A percentile compares a stretch with the other conserved stretches of the same genome.
These are phyloP conservation scores for Eustoma russellianum DNA, from an alignment of 257 asterid species.

Conservation along the genomic window DNA sequence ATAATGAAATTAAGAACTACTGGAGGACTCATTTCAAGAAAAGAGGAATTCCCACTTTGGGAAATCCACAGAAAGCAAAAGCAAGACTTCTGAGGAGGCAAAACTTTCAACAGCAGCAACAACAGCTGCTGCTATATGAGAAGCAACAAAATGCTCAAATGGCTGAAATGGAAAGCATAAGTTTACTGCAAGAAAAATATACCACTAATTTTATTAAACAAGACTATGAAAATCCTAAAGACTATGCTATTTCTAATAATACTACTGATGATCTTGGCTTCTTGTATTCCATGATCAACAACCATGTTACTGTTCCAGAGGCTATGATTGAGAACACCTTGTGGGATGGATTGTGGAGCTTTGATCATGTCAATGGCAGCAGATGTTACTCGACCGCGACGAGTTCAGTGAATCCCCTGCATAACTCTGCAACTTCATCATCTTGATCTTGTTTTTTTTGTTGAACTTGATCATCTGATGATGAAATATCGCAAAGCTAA, in stretches of 20 bases:
- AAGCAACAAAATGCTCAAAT: conserved; percentile 21
- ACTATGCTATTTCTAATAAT: conserved; percentile 2
- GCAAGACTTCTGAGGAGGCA: conserved; percentile 50
- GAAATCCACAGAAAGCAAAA: conserved; percentile 27
- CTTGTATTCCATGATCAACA: conserved; percentile 28
- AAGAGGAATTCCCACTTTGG: conserved; percentile 17
- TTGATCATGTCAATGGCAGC: conserved; percentile 44
- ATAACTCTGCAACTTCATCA: conserved; percentile 15
- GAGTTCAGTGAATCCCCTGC: conserved; percentile 20
- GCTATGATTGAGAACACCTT: conserved; percentile 30
- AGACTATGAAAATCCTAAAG: background rate
- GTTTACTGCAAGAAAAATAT: conserved; percentile 31
- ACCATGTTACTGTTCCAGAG: conserved; percentile 24
- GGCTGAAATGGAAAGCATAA: conserved; percentile 30
- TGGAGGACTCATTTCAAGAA: conserved; percentile 83
- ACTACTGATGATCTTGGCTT: conserved; percentile 18
- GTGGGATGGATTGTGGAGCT: conserved; percentile 68
- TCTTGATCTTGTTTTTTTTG: conserved; percentile 15
- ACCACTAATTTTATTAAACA: conserved; percentile 3
- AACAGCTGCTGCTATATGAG: conserved; percentile 25
- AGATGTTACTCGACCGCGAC: conserved; percentile 1
- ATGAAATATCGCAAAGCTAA: too few relatives aligned
- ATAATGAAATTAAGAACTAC: conserved; percentile 63
- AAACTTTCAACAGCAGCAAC: conserved; percentile 49
- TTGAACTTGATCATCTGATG: background rate